Conservation (phyloP, 1,139 yeast species). For the Pichia terricola region DNA sequence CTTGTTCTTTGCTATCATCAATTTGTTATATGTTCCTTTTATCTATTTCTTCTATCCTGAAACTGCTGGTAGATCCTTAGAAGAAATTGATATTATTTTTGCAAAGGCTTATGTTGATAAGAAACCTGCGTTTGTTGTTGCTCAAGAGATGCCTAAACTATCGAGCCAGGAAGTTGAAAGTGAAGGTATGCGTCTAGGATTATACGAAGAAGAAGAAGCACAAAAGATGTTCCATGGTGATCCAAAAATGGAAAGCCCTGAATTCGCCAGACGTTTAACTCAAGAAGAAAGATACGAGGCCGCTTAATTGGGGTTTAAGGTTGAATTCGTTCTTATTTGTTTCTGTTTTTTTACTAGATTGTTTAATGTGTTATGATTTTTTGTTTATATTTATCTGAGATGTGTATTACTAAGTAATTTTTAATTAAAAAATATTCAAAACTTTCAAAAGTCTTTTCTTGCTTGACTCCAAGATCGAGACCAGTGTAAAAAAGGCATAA, state of each 20-base stretch:
- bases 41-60: constrained; percentile 64
- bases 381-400: no score
- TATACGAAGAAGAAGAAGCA: constrained; percentile 32
- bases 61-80: constrained; percentile 53
- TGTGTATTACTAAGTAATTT: background rate
- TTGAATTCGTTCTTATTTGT: no score
- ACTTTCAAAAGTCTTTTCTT: no score
- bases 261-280: background rate
- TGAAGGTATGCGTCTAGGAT: constrained; percentile 39
- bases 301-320: no score
- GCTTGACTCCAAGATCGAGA: no score
- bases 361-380: background rate
- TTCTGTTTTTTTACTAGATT: background rate
- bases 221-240: background rate
- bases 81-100: constrained; percentile 50
- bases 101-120: constrained; percentile 41
- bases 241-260: background rate
- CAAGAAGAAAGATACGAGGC: no score
- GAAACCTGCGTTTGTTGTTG: constrained; percentile 41
- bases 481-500: no score
- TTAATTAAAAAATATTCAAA: no score
- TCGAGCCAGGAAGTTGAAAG: constrained; percentile 37
- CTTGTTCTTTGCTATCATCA: constrained; percentile 32
- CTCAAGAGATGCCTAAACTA: constrained; percentile 41
- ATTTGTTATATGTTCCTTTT: constrained; percentile 40